Base-by-base conservation (phyloP, 2,329 filamentous ascomycete genomes). In the Ilyonectria sp. region DNA sequence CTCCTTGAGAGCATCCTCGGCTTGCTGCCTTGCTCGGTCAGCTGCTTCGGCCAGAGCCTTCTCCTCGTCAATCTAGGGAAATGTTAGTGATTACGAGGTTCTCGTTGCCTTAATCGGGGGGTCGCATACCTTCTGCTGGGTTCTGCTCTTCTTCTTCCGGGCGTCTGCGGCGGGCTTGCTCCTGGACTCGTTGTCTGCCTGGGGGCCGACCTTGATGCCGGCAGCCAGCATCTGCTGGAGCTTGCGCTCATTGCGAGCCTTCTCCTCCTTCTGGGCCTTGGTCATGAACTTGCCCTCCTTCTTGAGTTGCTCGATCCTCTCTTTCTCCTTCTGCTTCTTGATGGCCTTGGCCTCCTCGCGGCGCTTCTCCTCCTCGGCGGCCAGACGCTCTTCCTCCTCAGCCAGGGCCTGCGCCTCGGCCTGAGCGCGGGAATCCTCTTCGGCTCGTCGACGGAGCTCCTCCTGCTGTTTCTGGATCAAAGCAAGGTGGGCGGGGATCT, bases 261-360 rank as follows among this genome's bases (percentile, higher is more conserved):
- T 94, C 77, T 93, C 92, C 75, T 95, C 93, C 78, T 91, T 93
- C 79, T 97, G 93, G 15, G 93, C 93, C 82, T 95, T 95, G 72
- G 93, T 95, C 76, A 95, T 84, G 82, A 92, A 95, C 77, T 94
- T 95, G 79, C 94, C 94, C 79, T 94, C 93, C 80, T 93, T 94
- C 88, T 95, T 96, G 63, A 94, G 88, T 83, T 95, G 92, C 78
- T 96, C 94, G 68, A 95, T 91, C 81, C 89, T 93, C 80, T 95
- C 92, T 85, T 93, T 95, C 76, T 97, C 94, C 79, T 90, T 94
- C 76, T 94, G 93, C 86, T 95, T 96, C 86, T 93, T 95, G 49
- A 90, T 82, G 2, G 90, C 90, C 81, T 90, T 93, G 58, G 90
- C 90, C 77, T 95, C 94, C 75, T 93, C 92, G 71, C 85, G 90